A percentile compares a stretch with the other conserved stretches of the same genome.
Conservation (phyloP, 176 grass and related monocot species). For the Oryza officinalis region DNA sequence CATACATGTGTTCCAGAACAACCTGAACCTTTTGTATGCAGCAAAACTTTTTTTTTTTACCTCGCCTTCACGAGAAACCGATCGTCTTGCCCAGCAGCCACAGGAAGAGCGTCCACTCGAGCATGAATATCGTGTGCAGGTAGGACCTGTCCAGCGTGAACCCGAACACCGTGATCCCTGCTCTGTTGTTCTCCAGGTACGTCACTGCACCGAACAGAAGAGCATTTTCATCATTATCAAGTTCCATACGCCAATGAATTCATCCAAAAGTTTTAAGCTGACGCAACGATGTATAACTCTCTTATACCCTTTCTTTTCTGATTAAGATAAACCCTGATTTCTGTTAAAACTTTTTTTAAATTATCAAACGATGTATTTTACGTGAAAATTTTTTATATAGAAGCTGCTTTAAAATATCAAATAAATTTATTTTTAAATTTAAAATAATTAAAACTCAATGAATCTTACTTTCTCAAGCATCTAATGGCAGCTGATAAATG, state of each 20-base stretch:
- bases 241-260: not conserved
- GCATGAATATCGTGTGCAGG: constrained; percentile 91
- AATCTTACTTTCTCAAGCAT: too few species aligned
- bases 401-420: too few species aligned
- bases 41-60: not conserved
- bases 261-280: not conserved
- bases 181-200: constrained; percentile 95
- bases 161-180: constrained; percentile 89
- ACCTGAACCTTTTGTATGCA: not conserved
- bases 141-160: constrained; percentile 86
- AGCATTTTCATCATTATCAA: not conserved
- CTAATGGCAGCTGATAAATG: too few species aligned
- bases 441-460: too few species aligned
- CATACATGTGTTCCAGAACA: not conserved
- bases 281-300: not conserved
- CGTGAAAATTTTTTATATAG: too few species aligned
- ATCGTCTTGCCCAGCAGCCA: constrained; percentile 89
- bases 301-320: too few species aligned
- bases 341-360: too few species aligned
- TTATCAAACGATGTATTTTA: too few species aligned
- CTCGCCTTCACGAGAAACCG: constrained; percentile 62
- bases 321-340: too few species aligned
- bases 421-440: too few species aligned
- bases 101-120: constrained; percentile 81
- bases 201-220: constrained; percentile 57